These are phyloP conservation scores for Alnus rubra DNA, from an alignment of 306 rosid genomes.

Conservation along the genomic window DNA sequence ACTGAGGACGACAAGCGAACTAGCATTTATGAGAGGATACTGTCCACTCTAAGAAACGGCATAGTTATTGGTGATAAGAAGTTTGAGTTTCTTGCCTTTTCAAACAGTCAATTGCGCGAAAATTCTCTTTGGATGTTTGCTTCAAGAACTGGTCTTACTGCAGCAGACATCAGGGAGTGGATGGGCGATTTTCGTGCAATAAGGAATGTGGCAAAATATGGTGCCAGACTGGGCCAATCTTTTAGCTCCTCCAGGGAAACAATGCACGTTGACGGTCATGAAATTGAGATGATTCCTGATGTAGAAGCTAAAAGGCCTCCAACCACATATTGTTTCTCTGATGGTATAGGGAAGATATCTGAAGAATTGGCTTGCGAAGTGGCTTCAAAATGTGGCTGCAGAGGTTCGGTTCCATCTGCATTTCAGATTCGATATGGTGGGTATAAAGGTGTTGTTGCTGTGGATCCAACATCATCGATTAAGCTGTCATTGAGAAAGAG, in stretches of 20 bases:
- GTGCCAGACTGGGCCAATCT: constrained; percentile 51
- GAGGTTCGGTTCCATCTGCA: constrained; percentile 41
- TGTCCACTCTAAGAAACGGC: constrained; percentile 33
- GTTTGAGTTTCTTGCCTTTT: constrained; percentile 49
- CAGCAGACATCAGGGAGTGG: constrained; percentile 38
- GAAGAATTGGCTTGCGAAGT: constrained; percentile 32
- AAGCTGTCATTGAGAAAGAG: constrained; percentile 41
- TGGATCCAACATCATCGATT: constrained; percentile 35
- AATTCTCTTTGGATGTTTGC: constrained; percentile 55
- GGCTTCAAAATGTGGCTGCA: constrained; percentile 37
- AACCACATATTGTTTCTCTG: constrained; percentile 36
- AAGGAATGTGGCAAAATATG: constrained; percentile 44
- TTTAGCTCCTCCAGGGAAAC: constrained; percentile 45
- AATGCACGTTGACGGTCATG: constrained; percentile 12
- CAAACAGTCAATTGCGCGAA: constrained; percentile 39
- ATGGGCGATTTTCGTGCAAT: constrained; percentile 44
- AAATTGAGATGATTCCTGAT: constrained; percentile 35
- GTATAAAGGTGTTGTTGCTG: constrained; percentile 47
- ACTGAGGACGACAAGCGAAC: constrained; percentile 22
- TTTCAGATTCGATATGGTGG: constrained; percentile 51
- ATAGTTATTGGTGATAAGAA: constrained; percentile 41
- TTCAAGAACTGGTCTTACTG: constrained; percentile 36
- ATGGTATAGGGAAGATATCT: constrained; percentile 54
- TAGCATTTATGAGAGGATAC: constrained; percentile 32
- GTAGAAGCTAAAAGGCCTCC: constrained; percentile 1